phyloP scores from a whole-genome alignment of 306 rosid genomes.

The Vigna angularis region DNA sequence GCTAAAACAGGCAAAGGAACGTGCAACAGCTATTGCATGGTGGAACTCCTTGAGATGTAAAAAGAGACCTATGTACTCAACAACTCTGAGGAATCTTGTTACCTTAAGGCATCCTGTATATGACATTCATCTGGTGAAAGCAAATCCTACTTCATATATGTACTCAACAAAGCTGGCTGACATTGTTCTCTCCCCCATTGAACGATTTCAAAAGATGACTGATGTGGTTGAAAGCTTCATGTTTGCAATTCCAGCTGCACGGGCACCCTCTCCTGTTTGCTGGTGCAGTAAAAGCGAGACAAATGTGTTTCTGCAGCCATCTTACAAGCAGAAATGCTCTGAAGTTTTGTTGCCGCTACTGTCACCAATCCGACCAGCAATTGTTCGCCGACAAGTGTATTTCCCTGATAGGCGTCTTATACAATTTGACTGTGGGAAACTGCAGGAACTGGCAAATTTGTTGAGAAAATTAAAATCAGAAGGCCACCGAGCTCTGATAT shows the following conservation, averaged over 20 bases:
- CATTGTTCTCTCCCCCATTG: conserved; percentile 87
- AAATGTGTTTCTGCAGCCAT: conserved; percentile 66
- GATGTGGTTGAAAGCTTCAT: conserved; percentile 91
- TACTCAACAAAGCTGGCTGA: conserved; percentile 88
- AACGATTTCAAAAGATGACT: conserved; percentile 74
- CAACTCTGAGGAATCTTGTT: conserved; percentile 76
- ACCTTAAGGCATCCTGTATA: conserved; percentile 75
- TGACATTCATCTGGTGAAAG: conserved; percentile 73
- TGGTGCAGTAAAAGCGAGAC: conserved; percentile 80
- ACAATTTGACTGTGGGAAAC: conserved; percentile 96
- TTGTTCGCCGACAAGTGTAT: conserved; percentile 95
- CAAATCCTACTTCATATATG: conserved; percentile 69
- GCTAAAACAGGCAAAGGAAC: conserved; percentile 74
- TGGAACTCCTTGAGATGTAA: conserved; percentile 95
- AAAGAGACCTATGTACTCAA: conserved; percentile 75
- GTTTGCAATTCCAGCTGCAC: conserved; percentile 98
- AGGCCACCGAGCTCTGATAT: conserved; percentile 94
- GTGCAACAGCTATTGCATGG: conserved; percentile 87
- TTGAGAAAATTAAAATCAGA: conserved; percentile 88
- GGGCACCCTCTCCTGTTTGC: conserved; percentile 83
- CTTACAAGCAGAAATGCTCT: conserved; percentile 75
- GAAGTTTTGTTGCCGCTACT: conserved; percentile 74
- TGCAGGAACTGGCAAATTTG: conserved; percentile 84
- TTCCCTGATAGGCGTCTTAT: conserved; percentile 98
- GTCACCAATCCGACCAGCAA: conserved; percentile 89